These are phyloP conservation scores for Lippia alba DNA, from an alignment of 305 asterid genomes.

Conservation along the genomic window DNA sequence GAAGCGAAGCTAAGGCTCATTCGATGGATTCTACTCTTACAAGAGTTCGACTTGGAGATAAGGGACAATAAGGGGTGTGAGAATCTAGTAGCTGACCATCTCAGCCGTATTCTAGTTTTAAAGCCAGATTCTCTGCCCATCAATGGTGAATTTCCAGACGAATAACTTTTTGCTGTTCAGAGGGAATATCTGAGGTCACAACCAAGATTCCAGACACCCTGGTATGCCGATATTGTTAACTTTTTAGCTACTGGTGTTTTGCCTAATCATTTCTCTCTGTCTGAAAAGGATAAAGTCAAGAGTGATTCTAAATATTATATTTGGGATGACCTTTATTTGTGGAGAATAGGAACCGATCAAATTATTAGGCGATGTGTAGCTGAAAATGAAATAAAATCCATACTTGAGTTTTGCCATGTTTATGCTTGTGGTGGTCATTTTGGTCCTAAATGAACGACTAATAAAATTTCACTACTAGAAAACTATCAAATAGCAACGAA, in stretches of 20 bases:
- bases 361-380: not conserved
- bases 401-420: not conserved
- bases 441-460: not conserved
- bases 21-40: not conserved
- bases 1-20: not conserved
- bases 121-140: not conserved
- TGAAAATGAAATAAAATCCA: not conserved
- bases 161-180: not conserved
- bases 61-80: not conserved
- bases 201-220: not conserved
- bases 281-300: not conserved
- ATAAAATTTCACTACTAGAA: not conserved
- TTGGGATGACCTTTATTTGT: constrained; percentile 18
- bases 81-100: constrained; percentile 1
- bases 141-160: not conserved
- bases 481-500: too few species aligned
- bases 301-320: constrained; percentile 9
- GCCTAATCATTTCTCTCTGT: not conserved
- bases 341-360: not conserved
- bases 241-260: not conserved
- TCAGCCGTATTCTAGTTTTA: not conserved
- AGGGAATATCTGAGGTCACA: too few species aligned
- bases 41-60: constrained; percentile 1
- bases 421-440: not conserved
- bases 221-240: constrained; percentile 12